These are phyloP conservation scores for Reutealis trisperma DNA, from an alignment of 345 rosid species.

Conservation along the genomic window DNA sequence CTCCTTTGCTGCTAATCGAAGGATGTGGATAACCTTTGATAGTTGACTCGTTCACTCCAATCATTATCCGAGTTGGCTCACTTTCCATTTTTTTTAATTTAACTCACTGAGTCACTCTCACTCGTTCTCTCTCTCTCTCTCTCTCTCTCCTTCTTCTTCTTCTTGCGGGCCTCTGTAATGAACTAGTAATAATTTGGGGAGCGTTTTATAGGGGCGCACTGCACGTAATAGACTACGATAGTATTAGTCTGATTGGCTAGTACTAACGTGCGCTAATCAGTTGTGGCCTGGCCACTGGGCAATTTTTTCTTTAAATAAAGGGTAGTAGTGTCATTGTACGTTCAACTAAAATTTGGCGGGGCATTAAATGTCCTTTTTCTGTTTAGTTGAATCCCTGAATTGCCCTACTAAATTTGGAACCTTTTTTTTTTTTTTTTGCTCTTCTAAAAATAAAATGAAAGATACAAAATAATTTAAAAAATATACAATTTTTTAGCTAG, in stretches of 20 bases:
- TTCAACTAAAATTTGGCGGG: slow-evolving; percentile 1
- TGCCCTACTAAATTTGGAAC: too few relatives aligned
- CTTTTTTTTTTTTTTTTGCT: too few relatives aligned
- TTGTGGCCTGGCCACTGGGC: not conserved
- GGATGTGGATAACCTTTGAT: slow-evolving; percentile 85
- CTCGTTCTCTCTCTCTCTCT: not conserved
- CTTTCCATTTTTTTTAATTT: slow-evolving; percentile 21
- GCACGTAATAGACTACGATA: not conserved
- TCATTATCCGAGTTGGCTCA: slow-evolving; percentile 73
- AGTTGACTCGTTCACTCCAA: slow-evolving; percentile 91
- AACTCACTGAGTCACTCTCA: not conserved
- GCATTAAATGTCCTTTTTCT: too few relatives aligned
- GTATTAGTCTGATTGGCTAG: fast-evolving
- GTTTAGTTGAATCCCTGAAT: too few relatives aligned
- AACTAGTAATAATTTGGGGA: not conserved
- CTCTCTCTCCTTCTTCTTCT: not conserved
- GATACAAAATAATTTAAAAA: too few relatives aligned
- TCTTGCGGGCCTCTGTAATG: not conserved
- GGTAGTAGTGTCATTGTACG: not conserved
- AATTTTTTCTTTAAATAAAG: not conserved
- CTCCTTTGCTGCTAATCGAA: slow-evolving; percentile 90
- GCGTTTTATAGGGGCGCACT: not conserved
- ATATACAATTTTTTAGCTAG: too few relatives aligned
- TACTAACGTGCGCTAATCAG: not conserved
- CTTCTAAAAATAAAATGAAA: too few relatives aligned